Evolutionary conservation across 225 moss, liverwort and hornwort species (phyloP).

Genomic region (Sphagnum tenellum): DNA sequence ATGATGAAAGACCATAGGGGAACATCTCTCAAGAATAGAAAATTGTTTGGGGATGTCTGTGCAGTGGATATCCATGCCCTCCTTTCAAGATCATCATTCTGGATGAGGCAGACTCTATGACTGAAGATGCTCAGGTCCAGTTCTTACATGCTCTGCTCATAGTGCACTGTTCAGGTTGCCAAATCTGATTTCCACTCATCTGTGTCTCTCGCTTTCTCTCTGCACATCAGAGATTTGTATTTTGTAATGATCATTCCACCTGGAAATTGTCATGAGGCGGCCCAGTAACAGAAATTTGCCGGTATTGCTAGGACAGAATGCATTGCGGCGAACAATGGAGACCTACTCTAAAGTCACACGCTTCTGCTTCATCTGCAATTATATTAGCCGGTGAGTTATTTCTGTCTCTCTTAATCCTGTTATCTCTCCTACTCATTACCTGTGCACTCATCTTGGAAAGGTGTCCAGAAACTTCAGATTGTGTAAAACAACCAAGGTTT

Average conservation of each 20-base stretch:
- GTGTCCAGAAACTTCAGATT: too few relatives aligned
- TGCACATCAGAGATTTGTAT: too few relatives aligned
- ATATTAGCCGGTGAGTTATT: slow-evolving; percentile 65
- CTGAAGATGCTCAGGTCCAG: slow-evolving; percentile 87
- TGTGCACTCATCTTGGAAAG: too few relatives aligned
- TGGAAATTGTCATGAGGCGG: too few relatives aligned
- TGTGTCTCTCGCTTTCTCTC: too few relatives aligned
- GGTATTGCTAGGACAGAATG: slow-evolving; percentile 32
- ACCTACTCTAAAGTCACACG: slow-evolving; percentile 90
- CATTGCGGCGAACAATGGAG: slow-evolving; percentile 95
- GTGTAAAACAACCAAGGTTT: too few relatives aligned
- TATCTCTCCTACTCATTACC: too few relatives aligned
- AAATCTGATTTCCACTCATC: too few relatives aligned
- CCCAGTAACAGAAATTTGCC: not conserved
- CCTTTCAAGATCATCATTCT: slow-evolving; percentile 95
- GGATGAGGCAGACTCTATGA: slow-evolving; percentile 99
- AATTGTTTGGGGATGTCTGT: slow-evolving; percentile 1
- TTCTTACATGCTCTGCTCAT: not conserved
- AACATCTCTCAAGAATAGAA: too few relatives aligned
- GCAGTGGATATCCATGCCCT: slow-evolving; percentile 82
- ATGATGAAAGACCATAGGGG: too few relatives aligned
- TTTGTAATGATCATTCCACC: too few relatives aligned
- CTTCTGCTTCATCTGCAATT: slow-evolving; percentile 97
- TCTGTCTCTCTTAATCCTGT: not conserved
- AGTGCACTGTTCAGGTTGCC: not conserved